These are phyloP conservation scores for Wickerhamomyces chambardii DNA, from an alignment of 805 yeast species.

Conservation along the genomic window DNA sequence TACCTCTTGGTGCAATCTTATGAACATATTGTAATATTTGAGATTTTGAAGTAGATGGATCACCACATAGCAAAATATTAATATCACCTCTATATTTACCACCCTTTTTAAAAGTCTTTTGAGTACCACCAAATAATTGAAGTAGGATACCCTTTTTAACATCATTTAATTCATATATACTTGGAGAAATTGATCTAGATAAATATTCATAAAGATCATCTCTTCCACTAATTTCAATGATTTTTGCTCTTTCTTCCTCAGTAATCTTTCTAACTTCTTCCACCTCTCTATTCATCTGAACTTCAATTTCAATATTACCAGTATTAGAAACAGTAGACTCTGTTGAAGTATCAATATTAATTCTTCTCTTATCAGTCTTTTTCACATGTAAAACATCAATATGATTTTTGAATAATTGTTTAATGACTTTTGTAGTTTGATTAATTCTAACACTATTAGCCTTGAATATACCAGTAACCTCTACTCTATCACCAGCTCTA, in stretches of 20 bases:
- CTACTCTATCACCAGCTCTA: slow-evolving; percentile 94
- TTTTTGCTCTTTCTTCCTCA: slow-evolving; percentile 58
- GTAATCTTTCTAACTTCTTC: slow-evolving; percentile 68
- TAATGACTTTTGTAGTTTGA: slow-evolving; percentile 74
- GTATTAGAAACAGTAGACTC: slow-evolving; percentile 28
- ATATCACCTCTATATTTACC: slow-evolving; percentile 96
- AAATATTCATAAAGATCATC: slow-evolving; percentile 78
- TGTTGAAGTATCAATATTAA: slow-evolving; percentile 76
- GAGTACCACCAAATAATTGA: slow-evolving; percentile 93
- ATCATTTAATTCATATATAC: slow-evolving; percentile 92
- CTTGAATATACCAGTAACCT: slow-evolving; percentile 91
- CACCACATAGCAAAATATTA: slow-evolving; percentile 89
- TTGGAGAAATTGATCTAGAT: slow-evolving; percentile 93
- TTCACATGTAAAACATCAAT: slow-evolving; percentile 90
- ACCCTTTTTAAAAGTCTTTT: slow-evolving; percentile 80
- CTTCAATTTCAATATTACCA: slow-evolving; percentile 30
- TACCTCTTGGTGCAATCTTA: slow-evolving; percentile 96
- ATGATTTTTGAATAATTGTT: slow-evolving; percentile 83
- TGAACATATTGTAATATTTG: slow-evolving; percentile 93
- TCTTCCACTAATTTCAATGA: slow-evolving; percentile 53
- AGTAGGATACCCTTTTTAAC: slow-evolving; percentile 91
- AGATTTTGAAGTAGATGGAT: slow-evolving; percentile 96
- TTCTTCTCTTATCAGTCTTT: slow-evolving; percentile 72
- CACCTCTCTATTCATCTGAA: slow-evolving; percentile 55
- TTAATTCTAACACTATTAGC: slow-evolving; percentile 88